Conservation (phyloP, 192 early-diverging fungal genomes). For the Gigaspora rosea region DNA sequence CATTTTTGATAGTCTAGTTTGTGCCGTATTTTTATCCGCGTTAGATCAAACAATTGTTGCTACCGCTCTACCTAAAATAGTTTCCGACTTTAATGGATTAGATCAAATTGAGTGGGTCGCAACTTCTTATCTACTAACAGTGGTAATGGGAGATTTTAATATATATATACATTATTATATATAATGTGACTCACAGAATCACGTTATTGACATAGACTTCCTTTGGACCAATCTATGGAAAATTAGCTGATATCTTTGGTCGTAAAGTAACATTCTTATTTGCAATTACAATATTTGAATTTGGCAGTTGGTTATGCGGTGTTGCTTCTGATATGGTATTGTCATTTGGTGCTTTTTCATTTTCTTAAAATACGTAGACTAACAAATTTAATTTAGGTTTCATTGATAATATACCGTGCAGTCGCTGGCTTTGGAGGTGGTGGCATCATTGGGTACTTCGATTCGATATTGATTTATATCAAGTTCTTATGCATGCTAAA, state of each 20-base stretch:
- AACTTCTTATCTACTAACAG: conserved; percentile 60
- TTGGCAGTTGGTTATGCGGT: conserved; percentile 50
- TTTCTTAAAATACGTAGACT: too few relatives aligned
- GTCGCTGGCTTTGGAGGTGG: not conserved
- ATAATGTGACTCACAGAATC: not conserved
- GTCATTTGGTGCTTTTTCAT: not conserved
- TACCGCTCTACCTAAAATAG: too few relatives aligned
- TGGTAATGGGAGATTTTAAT: too few relatives aligned
- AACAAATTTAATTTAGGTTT: not conserved
- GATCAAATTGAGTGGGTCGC: conserved; percentile 80
- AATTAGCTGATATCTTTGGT: too few relatives aligned
- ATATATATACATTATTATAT: too few relatives aligned
- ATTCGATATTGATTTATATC: too few relatives aligned
- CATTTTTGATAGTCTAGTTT: too few relatives aligned
- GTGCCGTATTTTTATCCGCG: too few relatives aligned
- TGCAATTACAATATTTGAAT: conserved; percentile 37
- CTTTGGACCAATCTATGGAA: conserved; percentile 77
- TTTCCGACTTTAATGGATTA: too few relatives aligned
- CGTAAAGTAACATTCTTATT: conserved; percentile 41
- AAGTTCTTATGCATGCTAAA: too few relatives aligned
- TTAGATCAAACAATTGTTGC: too few relatives aligned
- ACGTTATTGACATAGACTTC: conserved; percentile 48
- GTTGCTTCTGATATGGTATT: conserved; percentile 43
- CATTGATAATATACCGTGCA: too few relatives aligned
- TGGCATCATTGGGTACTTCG: not conserved